These are phyloP conservation scores for Daldinia loculata DNA, from an alignment of 495 filamentous ascomycete genomes.

Conservation along the genomic window DNA sequence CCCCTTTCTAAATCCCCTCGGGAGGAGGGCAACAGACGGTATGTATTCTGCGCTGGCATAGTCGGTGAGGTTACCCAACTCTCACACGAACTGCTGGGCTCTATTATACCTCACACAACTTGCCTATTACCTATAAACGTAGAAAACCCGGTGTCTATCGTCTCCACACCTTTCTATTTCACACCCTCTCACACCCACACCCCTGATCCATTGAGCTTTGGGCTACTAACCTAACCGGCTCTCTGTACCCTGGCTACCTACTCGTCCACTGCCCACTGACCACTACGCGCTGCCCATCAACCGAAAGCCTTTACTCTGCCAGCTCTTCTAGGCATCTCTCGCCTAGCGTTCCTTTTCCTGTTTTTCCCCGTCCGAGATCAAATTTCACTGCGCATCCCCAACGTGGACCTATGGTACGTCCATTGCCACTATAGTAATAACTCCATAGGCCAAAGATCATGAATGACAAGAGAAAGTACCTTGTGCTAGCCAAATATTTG, in stretches of 20 bases:
- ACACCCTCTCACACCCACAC: constrained; percentile 42
- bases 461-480: constrained; percentile 53
- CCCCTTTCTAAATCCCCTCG: constrained; percentile 5
- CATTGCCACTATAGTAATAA: constrained; percentile 46
- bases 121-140: constrained; percentile 44
- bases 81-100: constrained; percentile 43
- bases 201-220: constrained; percentile 40
- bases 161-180: constrained; percentile 45
- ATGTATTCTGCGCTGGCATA: constrained; percentile 42
- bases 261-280: constrained; percentile 37
- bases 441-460: constrained; percentile 48
- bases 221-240: constrained; percentile 30
- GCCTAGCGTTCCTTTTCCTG: constrained; percentile 47
- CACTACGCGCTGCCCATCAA: constrained; percentile 41
- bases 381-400: constrained; percentile 51
- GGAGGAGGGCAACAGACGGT: constrained; percentile 21
- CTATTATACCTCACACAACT: constrained; percentile 47
- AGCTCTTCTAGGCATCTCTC: constrained; percentile 37
- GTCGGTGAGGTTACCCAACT: constrained; percentile 41
- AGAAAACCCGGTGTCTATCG: constrained; percentile 44
- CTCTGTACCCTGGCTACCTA: constrained; percentile 40
- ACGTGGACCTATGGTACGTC: constrained; percentile 52
- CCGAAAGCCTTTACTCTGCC: constrained; percentile 39
- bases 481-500: constrained; percentile 46
- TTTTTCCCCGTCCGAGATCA: constrained; percentile 41